These are phyloP conservation scores for Candida caryicola DNA, from an alignment of 805 yeast genomes.

Conservation along the genomic window DNA sequence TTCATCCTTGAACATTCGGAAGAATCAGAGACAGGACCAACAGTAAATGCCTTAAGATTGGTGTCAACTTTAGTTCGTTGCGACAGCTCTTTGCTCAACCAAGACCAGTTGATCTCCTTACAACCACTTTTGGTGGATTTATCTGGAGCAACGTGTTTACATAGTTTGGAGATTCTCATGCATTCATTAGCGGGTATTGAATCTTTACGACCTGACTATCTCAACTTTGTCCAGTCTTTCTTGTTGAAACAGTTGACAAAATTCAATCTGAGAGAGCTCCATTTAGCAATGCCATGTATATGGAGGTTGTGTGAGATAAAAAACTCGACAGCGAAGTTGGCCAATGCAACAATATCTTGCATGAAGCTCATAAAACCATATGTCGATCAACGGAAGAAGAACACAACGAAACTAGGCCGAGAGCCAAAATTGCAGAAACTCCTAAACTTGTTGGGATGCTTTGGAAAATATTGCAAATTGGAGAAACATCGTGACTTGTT, in stretches of 20 bases:
- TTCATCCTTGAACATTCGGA: conserved; percentile 27
- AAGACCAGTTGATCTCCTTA: conserved; percentile 63
- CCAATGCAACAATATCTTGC: conserved; percentile 64
- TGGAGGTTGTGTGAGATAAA: conserved; percentile 53
- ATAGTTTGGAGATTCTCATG: conserved; percentile 54
- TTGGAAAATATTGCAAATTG: conserved; percentile 69
- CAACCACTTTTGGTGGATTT: conserved; percentile 60
- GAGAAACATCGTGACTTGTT: conserved; percentile 45
- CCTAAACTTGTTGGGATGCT: conserved; percentile 61
- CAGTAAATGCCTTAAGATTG: conserved; percentile 44
- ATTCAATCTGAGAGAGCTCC: conserved; percentile 56
- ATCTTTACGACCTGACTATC: conserved; percentile 50
- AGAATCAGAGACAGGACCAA: conserved; percentile 12
- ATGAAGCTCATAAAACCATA: conserved; percentile 50
- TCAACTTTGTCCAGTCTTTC: conserved; percentile 47
- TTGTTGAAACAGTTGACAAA: conserved; percentile 59
- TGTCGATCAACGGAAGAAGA: conserved; percentile 23
- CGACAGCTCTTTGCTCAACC: conserved; percentile 52
- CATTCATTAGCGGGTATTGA: conserved; percentile 43
- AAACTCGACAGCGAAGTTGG: conserved; percentile 46
- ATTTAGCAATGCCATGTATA: conserved; percentile 71
- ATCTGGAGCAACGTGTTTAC: conserved; percentile 46
- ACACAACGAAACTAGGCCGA: background rate
- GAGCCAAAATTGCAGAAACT: conserved; percentile 44
- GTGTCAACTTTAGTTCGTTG: conserved; percentile 56